These are phyloP conservation scores for Cutaneotrichosporon spelunceum DNA, from an alignment of 1,284 basidiomycete genomes.

Conservation along the genomic window DNA sequence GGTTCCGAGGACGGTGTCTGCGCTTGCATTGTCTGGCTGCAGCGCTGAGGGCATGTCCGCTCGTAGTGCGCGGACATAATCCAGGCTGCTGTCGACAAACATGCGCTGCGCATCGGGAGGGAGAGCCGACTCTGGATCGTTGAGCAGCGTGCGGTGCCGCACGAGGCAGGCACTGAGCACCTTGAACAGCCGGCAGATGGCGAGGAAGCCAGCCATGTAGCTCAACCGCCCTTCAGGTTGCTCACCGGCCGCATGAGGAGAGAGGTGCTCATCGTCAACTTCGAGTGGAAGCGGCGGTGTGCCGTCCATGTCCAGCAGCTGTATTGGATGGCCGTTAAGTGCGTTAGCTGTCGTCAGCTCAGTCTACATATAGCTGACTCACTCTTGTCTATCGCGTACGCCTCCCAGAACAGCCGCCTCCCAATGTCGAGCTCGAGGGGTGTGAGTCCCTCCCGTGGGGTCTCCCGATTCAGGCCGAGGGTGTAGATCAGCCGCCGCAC, in stretches of 20 bases:
- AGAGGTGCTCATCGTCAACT: conserved; percentile 32
- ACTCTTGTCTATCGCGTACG: conserved; percentile 21
- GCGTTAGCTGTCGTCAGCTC: conserved; percentile 24
- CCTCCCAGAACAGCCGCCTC: conserved; percentile 31
- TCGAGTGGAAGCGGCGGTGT: conserved; percentile 29
- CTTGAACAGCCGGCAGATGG: conserved; percentile 22
- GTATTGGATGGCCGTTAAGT: conserved; percentile 26
- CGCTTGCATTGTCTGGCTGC: conserved; percentile 10
- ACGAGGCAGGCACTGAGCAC: conserved; percentile 28
- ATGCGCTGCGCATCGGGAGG: neutral
- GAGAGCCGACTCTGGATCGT: conserved; percentile 17
- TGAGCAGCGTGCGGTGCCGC: conserved; percentile 27
- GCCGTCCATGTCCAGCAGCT: conserved; percentile 26
- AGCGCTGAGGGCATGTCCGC: conserved; percentile 15
- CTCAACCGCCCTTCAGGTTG: conserved; percentile 16
- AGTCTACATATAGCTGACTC: neutral
- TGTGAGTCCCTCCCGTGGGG: conserved; percentile 17
- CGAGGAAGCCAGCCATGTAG: conserved; percentile 30
- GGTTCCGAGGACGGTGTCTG: conserved; percentile 23
- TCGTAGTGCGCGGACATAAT: conserved; percentile 15
- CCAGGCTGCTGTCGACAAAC: conserved; percentile 4
- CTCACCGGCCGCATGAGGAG: conserved; percentile 2
- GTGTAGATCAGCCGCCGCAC: conserved; percentile 26
- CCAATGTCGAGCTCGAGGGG: conserved; percentile 27
- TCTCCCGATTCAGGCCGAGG: conserved; percentile 23